Evolutionary conservation across 257 asterid species (phyloP).

Genomic region (Catharanthus roseus): DNA sequence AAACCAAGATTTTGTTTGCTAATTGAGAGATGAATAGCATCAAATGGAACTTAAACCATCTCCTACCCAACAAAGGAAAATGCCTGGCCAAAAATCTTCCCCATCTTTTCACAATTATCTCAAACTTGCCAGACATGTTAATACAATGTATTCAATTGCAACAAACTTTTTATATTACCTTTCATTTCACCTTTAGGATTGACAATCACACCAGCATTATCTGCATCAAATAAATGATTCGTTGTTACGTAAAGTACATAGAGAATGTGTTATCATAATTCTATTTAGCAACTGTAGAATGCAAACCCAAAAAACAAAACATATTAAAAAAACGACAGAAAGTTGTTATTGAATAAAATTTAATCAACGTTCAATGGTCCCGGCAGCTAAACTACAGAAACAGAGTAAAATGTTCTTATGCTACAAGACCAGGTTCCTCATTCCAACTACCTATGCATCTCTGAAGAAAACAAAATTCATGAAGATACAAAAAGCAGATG

Average conservation of each 20-base stretch:
- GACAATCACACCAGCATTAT: slow-evolving; percentile 57
- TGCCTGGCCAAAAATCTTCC: neutral
- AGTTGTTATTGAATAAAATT: neutral
- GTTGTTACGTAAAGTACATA: neutral
- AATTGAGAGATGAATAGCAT: neutral
- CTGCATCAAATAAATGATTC: slow-evolving; percentile 19
- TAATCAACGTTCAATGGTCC: neutral
- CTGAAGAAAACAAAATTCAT: neutral
- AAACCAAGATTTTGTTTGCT: neutral
- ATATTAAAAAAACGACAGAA: neutral
- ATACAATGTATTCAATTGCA: neutral
- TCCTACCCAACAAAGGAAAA: neutral
- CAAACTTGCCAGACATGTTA: neutral
- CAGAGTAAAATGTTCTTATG: neutral
- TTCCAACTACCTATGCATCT: neutral
- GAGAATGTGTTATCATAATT: no score
- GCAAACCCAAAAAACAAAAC: no score
- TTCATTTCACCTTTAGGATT: slow-evolving; percentile 61
- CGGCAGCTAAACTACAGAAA: neutral
- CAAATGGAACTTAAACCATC: neutral
- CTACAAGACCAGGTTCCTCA: neutral
- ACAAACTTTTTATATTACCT: slow-evolving; percentile 17
- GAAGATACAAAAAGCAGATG: neutral
- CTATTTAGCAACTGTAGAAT: neutral
- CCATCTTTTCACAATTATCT: neutral